Evolutionary conservation across 257 asterid genomes (phyloP).

Genomic region (Verbascum thapsus): DNA sequence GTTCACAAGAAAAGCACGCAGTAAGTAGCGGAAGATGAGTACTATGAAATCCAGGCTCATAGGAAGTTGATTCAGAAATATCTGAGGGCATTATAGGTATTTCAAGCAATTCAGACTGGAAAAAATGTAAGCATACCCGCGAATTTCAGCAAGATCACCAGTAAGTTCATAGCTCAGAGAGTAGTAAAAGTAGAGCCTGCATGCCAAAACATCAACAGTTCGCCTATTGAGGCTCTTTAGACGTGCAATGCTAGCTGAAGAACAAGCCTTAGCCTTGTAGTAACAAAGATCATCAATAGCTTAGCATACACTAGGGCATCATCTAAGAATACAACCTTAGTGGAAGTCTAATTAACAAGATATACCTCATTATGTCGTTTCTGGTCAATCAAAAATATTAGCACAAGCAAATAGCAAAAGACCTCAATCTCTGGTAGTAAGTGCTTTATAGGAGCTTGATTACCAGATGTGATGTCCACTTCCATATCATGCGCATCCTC

Average conservation of each 20-base stretch:
- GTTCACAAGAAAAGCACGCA: conserved; percentile 15
- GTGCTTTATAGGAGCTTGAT: conserved; percentile 60
- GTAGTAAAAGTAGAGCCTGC: conserved; percentile 84
- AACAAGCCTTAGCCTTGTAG: conserved; percentile 85
- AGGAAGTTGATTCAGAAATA: conserved; percentile 15
- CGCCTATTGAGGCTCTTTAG: conserved; percentile 73
- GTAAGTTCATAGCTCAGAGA: conserved; percentile 87
- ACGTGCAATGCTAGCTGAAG: conserved; percentile 86
- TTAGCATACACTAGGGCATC: conserved; percentile 17
- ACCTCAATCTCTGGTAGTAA: conserved; percentile 80
- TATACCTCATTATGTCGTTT: conserved; percentile 71
- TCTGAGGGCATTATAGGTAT: neutral
- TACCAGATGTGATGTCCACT: conserved; percentile 71
- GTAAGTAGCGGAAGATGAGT: conserved; percentile 3
- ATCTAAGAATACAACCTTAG: conserved; percentile 11
- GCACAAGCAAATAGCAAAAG: conserved; percentile 73
- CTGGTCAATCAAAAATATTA: conserved; percentile 76
- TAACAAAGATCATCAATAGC: conserved; percentile 24
- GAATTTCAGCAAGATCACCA: conserved; percentile 84
- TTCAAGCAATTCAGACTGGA: conserved; percentile 20
- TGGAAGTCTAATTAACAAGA: neutral
- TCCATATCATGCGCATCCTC: conserved; percentile 78
- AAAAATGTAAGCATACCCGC: conserved; percentile 58
- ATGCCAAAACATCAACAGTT: conserved; percentile 81
- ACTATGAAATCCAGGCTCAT: conserved; percentile 20